Evolutionary conservation across 2,329 filamentous ascomycete species (phyloP), one percentile per base, ranked within the genome.

Genomic region (Cercospora janseana): DNA sequence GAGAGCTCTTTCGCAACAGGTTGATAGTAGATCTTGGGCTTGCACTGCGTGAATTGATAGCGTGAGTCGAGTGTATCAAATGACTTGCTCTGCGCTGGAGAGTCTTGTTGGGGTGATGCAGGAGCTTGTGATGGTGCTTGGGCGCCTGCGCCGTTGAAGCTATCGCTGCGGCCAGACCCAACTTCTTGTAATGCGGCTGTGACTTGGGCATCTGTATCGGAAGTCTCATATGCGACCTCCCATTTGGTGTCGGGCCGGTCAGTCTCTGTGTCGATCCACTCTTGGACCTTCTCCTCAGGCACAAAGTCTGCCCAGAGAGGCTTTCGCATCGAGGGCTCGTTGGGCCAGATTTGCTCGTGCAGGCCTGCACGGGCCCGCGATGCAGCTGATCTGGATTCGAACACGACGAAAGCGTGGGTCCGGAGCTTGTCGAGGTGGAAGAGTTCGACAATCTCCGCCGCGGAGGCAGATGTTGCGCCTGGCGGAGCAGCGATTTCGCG

Each of bases 251-350:
- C 60, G 63, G 65, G 67, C 68, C 46, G 72, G 68, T 66, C 67
- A 52, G 43, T 73, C 58, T 95, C 88, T 31, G 71, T 77, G 6
- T 81, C 77, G 51, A 94, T 85, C 89, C 90, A 97, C 18, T 79
- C 78, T 20, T 46, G 35, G 3, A 94, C 78, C 56, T 82, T 81
- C 20, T 88, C 82, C 13, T 86, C 79, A 0, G 92, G 92, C 15
- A 97, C 78, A 66, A 93, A 97, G 67, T 98, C 93, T 3, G 88
- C 88, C 80, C 86, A 94, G 1, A 97, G 77, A 1, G 83, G 78
- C 67, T 93, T 94, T 24, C 93, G 80, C 59, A 85, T 87, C 7
- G 35, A 40, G 51, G 85, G 82, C 70, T 97, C 92, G 51, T 90
- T 82, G 1, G 92, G 92, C 88, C 91, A 97, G 27, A 90, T 79